phyloP scores from a whole-genome alignment of 371 early-diverging fungal species.

The Sporodiniella umbellata region DNA sequence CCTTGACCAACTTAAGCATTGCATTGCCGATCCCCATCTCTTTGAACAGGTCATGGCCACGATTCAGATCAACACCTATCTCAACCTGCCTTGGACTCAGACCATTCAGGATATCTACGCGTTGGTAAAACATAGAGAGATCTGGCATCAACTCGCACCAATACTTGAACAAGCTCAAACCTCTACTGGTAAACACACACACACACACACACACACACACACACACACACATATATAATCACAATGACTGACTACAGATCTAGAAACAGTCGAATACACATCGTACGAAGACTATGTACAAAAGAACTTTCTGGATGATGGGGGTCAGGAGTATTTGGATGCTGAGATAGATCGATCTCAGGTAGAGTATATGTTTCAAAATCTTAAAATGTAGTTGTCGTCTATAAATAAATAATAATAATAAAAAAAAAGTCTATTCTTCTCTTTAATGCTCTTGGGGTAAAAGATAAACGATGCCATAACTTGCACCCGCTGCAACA shows the following conservation, averaged over 20 bases:
- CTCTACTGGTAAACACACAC: no score
- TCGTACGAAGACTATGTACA: conserved; percentile 39
- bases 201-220: conserved; percentile 11
- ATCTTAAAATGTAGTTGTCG: conserved; percentile 20
- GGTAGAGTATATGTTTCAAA: conserved; percentile 30
- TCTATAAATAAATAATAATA: no score
- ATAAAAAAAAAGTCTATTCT: no score
- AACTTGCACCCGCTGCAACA: conserved; percentile 56
- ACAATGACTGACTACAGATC: no score
- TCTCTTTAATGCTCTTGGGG: conserved; percentile 24
- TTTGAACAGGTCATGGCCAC: conserved; percentile 24
- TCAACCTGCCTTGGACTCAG: conserved; percentile 8
- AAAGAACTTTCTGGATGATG: conserved; percentile 31
- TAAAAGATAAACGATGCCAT: conserved; percentile 39
- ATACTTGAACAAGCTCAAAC: no score
- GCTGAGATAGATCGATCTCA: conserved; percentile 30
- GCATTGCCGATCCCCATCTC: conserved; percentile 4
- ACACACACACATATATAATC: conserved; percentile 3
- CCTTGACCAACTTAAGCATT: conserved; percentile 12
- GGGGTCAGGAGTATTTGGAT: conserved; percentile 32
- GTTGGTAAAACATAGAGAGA: not conserved
- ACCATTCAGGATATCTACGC: conserved; percentile 16
- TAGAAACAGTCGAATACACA: conserved; percentile 18
- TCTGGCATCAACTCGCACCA: conserved; percentile 16
- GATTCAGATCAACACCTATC: conserved; percentile 13